phyloP scores from a whole-genome alignment of 208 protist genomes.

The Acanthamoeba lenticulata region DNA sequence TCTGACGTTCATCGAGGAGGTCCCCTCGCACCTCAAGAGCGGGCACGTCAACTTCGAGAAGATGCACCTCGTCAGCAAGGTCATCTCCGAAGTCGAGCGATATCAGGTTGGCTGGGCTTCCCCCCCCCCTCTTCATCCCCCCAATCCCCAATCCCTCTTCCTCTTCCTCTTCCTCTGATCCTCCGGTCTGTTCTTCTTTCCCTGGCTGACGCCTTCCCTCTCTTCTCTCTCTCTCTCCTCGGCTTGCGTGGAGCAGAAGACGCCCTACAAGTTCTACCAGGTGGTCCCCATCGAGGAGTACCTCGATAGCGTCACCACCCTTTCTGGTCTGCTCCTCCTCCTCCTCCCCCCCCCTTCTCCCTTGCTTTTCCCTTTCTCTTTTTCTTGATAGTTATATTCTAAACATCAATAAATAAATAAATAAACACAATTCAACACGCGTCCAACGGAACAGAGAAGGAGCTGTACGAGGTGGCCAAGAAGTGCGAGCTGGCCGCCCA shows the following conservation, averaged over 20 bases:
- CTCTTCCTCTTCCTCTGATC: too few species aligned
- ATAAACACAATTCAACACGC: too few species aligned
- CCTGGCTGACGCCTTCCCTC: too few species aligned
- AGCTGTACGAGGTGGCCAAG: constrained; percentile 45
- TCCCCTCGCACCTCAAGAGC: constrained; percentile 19
- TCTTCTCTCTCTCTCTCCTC: too few species aligned
- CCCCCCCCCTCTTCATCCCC: too few species aligned
- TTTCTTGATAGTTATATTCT: too few species aligned
- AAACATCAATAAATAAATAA: too few species aligned
- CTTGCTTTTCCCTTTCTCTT: not conserved
- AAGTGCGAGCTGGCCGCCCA: not conserved
- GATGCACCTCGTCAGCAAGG: constrained; percentile 55
- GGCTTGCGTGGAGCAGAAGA: constrained; percentile 31
- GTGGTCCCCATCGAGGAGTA: constrained; percentile 58
- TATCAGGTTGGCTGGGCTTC: not conserved
- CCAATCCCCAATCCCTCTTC: too few species aligned
- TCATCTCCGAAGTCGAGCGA: constrained; percentile 45
- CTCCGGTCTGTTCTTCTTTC: too few species aligned
- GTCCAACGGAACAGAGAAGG: constrained; percentile 33
- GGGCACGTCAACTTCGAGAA: constrained; percentile 63
- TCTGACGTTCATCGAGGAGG: constrained; percentile 59
- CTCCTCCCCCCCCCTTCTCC: not conserved
- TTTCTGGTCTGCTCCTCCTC: not conserved
- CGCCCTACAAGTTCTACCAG: constrained; percentile 8
- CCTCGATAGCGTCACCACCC: constrained; percentile 1